phyloP scores from a whole-genome alignment of 208 protist species.

The Angomonas deanei region DNA sequence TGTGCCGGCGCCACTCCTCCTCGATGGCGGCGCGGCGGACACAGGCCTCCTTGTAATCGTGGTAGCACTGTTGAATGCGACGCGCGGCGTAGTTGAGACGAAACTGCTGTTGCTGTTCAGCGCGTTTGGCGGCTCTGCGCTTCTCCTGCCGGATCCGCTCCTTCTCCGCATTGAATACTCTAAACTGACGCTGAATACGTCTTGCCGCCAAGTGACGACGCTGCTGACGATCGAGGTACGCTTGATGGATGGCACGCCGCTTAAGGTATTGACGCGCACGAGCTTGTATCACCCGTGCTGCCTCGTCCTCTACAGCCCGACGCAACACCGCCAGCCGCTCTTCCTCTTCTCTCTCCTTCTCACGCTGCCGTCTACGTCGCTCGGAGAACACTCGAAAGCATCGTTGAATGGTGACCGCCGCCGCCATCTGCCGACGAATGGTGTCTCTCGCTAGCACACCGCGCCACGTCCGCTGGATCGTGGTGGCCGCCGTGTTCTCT shows the following conservation, averaged over 20 bases:
- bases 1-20: constrained; percentile 27
- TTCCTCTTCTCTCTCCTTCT: constrained; percentile 20
- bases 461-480: constrained; percentile 19
- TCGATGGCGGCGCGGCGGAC: constrained; percentile 36
- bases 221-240: constrained; percentile 39
- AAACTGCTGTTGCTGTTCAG: constrained; percentile 32
- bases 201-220: constrained; percentile 58
- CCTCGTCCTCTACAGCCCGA: constrained; percentile 22
- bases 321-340: constrained; percentile 30
- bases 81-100: constrained; percentile 49
- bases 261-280: constrained; percentile 65
- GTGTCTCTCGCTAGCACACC: not conserved
- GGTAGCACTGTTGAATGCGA: constrained; percentile 60
- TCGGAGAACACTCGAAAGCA: constrained; percentile 2
- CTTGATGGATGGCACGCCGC: constrained; percentile 48
- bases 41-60: constrained; percentile 36
- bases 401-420: not conserved
- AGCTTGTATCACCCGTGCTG: constrained; percentile 53
- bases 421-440: not conserved
- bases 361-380: not conserved
- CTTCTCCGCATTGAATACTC: constrained; percentile 26
- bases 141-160: not conserved
- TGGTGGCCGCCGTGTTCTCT: constrained; percentile 12
- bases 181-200: constrained; percentile 75
- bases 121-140: constrained; percentile 61